Conservation (phyloP, 345 rosid genomes). For the Sonneratia alba region DNA sequence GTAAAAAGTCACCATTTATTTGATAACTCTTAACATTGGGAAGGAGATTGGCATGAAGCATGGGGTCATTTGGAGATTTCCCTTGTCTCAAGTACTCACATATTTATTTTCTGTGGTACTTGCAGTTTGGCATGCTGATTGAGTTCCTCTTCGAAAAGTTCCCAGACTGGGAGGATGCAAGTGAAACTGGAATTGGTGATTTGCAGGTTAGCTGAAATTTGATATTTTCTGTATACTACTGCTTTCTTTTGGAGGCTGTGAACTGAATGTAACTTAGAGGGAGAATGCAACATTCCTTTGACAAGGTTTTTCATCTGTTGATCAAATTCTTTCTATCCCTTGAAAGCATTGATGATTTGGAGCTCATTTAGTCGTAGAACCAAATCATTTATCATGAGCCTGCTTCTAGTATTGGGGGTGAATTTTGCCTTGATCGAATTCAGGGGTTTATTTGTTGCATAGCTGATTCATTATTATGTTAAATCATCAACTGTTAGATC, state of each 20-base stretch:
- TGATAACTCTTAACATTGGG: background rate
- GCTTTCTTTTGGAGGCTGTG: background rate
- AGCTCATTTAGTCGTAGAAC: background rate
- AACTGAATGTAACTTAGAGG: background rate
- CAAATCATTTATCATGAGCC: background rate
- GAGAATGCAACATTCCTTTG: background rate
- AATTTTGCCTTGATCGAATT: background rate
- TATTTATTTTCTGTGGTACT: background rate
- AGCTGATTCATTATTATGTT: background rate
- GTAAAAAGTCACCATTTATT: background rate
- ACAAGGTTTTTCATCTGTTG: background rate
- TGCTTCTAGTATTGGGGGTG: background rate
- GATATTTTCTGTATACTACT: background rate
- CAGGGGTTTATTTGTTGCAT: background rate
- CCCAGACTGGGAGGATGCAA: conserved; percentile 51
- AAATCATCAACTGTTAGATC: background rate
- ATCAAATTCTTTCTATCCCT: background rate
- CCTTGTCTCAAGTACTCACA: background rate
- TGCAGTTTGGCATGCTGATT: conserved; percentile 92
- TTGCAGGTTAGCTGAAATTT: conserved; percentile 50
- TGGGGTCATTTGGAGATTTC: background rate
- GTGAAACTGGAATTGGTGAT: conserved; percentile 75
- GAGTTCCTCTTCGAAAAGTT: conserved; percentile 67
- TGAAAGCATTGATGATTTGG: background rate
- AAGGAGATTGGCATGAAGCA: background rate